phyloP scores from a whole-genome alignment of 768 basidiomycete species.

The Lentinula boryana region DNA sequence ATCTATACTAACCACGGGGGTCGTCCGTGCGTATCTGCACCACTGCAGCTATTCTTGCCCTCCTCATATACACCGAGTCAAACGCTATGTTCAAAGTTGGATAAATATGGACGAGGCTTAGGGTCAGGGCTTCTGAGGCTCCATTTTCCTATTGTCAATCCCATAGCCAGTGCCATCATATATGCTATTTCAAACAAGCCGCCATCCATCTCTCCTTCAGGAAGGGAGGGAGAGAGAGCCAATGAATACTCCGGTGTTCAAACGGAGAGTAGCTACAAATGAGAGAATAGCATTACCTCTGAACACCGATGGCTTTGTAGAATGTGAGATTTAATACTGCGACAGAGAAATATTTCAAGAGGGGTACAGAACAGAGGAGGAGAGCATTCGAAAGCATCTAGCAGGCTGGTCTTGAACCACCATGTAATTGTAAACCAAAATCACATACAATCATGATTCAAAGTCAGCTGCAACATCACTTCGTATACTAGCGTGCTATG shows the following conservation, averaged over 20 bases:
- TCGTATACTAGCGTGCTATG: no score
- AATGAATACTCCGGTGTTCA: background rate
- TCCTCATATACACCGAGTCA: conserved; percentile 4
- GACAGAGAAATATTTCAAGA: conserved; percentile 10
- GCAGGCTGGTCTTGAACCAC: background rate
- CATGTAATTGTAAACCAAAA: no score
- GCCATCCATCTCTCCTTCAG: conserved; percentile 2
- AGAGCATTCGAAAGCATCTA: background rate
- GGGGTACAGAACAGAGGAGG: conserved; percentile 9
- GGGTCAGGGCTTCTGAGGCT: conserved; percentile 9
- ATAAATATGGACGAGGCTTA: conserved; percentile 12
- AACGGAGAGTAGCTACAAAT: conserved; percentile 13
- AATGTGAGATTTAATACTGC: conserved; percentile 14
- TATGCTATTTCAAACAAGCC: conserved; percentile 12
- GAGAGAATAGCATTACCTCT: conserved; percentile 14
- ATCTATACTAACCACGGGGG: conserved; percentile 17
- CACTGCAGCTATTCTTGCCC: conserved; percentile 16
- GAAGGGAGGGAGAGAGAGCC: background rate
- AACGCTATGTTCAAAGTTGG: conserved; percentile 4
- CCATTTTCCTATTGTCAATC: conserved; percentile 8
- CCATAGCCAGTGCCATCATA: conserved; percentile 6
- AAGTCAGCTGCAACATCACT: no score
- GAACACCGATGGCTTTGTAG: conserved; percentile 11
- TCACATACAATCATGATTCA: no score
- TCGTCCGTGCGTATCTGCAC: conserved; percentile 18